phyloP scores from a whole-genome alignment of 208 protist species.

The Trypanosoma vivax region DNA sequence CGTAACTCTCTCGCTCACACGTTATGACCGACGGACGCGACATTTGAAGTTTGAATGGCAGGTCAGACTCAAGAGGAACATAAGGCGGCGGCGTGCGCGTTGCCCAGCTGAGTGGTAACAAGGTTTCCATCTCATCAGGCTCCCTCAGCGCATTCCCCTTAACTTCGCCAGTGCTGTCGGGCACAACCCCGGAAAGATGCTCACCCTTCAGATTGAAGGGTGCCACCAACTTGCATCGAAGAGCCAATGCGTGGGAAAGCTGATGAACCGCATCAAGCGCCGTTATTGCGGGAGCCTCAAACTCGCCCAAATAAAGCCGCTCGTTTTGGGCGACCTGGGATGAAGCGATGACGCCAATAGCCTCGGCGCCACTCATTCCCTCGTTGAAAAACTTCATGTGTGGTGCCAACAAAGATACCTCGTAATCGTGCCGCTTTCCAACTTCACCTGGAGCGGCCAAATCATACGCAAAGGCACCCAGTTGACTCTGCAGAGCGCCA shows the following conservation, averaged over 20 bases:
- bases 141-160: slow-evolving; percentile 18
- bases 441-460: slow-evolving; percentile 35
- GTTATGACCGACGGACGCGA: slow-evolving; percentile 56
- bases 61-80: slow-evolving; percentile 74
- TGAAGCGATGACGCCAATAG: slow-evolving; percentile 64
- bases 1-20: slow-evolving; percentile 1
- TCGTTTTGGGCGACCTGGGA: slow-evolving; percentile 78
- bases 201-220: slow-evolving; percentile 4
- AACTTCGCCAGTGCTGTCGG: not conserved
- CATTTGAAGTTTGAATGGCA: slow-evolving; percentile 79
- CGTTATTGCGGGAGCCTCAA: slow-evolving; percentile 75
- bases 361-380: slow-evolving; percentile 41
- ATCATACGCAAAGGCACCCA: slow-evolving; percentile 71
- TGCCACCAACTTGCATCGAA: slow-evolving; percentile 52
- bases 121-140: slow-evolving; percentile 36
- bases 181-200: not conserved
- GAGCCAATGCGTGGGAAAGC: slow-evolving; percentile 54
- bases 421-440: slow-evolving; percentile 41
- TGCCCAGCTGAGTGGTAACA: slow-evolving; percentile 75
- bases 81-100: slow-evolving; percentile 78
- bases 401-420: slow-evolving; percentile 61
- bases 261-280: slow-evolving; percentile 80
- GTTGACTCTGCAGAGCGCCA: slow-evolving; percentile 71
- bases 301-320: slow-evolving; percentile 74
- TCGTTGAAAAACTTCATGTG: slow-evolving; percentile 46